Conservation (phyloP, 2,329 filamentous ascomycete species). For the Oidium heveae region DNA sequence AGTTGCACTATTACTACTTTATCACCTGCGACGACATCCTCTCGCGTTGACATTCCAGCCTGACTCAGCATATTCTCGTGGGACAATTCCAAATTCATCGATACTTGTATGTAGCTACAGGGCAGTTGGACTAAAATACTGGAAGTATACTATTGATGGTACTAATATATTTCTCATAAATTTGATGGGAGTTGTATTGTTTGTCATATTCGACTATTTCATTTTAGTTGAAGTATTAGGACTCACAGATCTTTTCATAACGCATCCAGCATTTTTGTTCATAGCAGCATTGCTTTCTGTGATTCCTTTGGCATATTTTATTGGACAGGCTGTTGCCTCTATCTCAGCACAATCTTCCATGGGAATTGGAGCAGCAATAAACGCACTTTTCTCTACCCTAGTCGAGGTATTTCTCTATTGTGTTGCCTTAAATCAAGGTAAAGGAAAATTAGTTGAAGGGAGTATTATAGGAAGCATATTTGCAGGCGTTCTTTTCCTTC, state of each 20-base stretch:
- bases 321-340: slow-evolving; percentile 90
- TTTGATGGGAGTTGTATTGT: slow-evolving; percentile 74
- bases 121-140: slow-evolving; percentile 81
- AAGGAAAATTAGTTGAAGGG: slow-evolving; percentile 78
- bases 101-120: slow-evolving; percentile 93
- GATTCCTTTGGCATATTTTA: slow-evolving; percentile 93
- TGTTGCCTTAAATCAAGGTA: slow-evolving; percentile 75
- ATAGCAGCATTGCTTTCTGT: slow-evolving; percentile 66
- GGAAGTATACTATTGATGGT: slow-evolving; percentile 97
- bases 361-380: slow-evolving; percentile 89
- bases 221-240: slow-evolving; percentile 46
- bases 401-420: slow-evolving; percentile 98
- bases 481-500: slow-evolving; percentile 81
- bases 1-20: slow-evolving; percentile 67
- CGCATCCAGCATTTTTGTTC: slow-evolving; percentile 69
- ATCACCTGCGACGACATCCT: slow-evolving; percentile 79
- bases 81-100: slow-evolving; percentile 48
- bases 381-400: slow-evolving; percentile 92
- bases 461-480: slow-evolving; percentile 97
- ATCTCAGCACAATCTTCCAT: slow-evolving; percentile 98
- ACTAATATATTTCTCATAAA: slow-evolving; percentile 99
- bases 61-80: slow-evolving; percentile 50
- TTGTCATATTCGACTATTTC: slow-evolving; percentile 82
- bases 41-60: slow-evolving; percentile 83
- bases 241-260: slow-evolving; percentile 42